Evolutionary conservation across 1,284 basidiomycete genomes (phyloP).

Genomic region (Sphaerobolus stellatus): DNA sequence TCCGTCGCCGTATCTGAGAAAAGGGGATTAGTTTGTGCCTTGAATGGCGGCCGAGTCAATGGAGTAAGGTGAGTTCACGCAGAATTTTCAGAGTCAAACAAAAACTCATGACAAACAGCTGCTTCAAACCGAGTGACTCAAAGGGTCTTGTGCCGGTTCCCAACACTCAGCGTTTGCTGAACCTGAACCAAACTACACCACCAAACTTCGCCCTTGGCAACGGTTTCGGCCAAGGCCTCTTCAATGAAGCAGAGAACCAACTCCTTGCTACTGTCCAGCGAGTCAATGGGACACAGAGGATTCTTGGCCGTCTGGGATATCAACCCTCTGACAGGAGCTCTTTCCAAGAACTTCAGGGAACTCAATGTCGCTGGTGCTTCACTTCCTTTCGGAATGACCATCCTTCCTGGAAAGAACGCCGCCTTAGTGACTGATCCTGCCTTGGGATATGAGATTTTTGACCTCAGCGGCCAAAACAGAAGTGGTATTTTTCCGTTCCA

Average conservation of each 20-base stretch:
- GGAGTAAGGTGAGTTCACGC: conserved; percentile 39
- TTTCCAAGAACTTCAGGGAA: conserved; percentile 27
- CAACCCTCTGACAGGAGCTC: conserved; percentile 25
- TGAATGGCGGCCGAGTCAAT: conserved; percentile 48
- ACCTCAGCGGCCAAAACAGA: conserved; percentile 21
- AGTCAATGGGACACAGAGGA: conserved; percentile 35
- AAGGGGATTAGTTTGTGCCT: conserved; percentile 35
- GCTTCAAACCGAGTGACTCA: conserved; percentile 44
- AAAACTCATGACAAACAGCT: conserved; percentile 28
- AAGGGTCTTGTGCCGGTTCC: conserved; percentile 39
- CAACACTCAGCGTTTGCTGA: conserved; percentile 42
- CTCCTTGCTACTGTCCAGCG: conserved; percentile 48
- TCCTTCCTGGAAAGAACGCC: conserved; percentile 29
- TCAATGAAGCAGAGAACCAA: conserved; percentile 43
- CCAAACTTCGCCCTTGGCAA: conserved; percentile 39
- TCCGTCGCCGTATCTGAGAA: conserved; percentile 39
- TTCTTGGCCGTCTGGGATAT: conserved; percentile 51
- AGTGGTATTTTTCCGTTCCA: conserved; percentile 34
- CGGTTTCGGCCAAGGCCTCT: conserved; percentile 42
- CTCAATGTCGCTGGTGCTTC: conserved; percentile 22
- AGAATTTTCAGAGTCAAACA: conserved; percentile 11
- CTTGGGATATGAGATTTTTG: conserved; percentile 32
- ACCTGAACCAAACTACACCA: conserved; percentile 47
- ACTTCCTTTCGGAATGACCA: conserved; percentile 38
- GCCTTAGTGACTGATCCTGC: conserved; percentile 33